Base-by-base conservation (phyloP, 106 monocot genomes). In the Allium fistulosum region DNA sequence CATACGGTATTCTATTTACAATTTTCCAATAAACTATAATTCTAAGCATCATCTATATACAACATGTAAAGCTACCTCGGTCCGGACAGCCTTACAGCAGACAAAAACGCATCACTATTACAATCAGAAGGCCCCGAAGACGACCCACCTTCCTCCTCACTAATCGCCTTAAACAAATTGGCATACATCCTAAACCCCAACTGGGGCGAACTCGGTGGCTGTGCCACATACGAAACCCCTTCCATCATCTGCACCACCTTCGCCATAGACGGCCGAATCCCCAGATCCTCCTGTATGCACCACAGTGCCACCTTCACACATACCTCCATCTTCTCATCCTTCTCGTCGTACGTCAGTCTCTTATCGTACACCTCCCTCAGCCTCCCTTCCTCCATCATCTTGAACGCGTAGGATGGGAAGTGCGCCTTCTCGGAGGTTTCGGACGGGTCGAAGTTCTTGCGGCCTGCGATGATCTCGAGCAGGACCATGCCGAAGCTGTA, bases 401-500 rank as follows among this genome's bases (percentile, higher is more conserved):
- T 88, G 71, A 93, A 88, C 10, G 85, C 85, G 51, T 81, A 93
- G 0, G 92, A 72, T 7, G 92, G 92, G 56, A 85, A 88, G 69
- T 88, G 80, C 1, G 83, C 82, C 45, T 85, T 93, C 62, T 93
- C 88, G 6, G 92, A 92, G 5, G 49, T 80, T 77, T 76, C 59
- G 0, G 64, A 10, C 0, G 81, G 83, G 69, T 87, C 80, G 47
- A 70, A 87, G 59, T 74, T 87, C 83, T 87, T 87, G 74, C 87
- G 79, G 4, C 93, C 88, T 0, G 85, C 85, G 28, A 93, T 81
- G 61, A 93, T 83, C 73, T 93, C 93, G 22, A 93, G 79, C 66
- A 88, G 70, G n/a, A 93, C 88, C 85, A 93, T 88, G 1, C 93
- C 93, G 50, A 62, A 93, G 74, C 93, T 93, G 70, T 93, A 93